A percentile compares a stretch with the other conserved stretches of the same genome.
These are phyloP conservation scores for Odonthalia washingtoniensis DNA, from an alignment of 31 red algal genomes.

Conservation along the genomic window DNA sequence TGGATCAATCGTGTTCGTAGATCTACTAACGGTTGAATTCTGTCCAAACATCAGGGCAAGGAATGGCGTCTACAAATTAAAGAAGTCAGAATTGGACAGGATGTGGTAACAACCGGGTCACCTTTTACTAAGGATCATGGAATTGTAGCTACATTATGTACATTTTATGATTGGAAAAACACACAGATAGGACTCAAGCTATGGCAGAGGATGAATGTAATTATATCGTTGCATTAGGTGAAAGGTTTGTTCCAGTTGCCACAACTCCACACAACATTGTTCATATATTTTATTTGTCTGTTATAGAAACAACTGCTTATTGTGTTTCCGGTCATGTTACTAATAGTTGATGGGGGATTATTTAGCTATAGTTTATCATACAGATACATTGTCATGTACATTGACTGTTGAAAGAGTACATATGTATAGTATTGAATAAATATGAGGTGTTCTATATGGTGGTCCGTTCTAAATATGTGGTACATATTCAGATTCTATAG, in stretches of 20 bases:
- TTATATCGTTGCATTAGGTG: conserved; percentile 70
- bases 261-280: conserved; percentile 65
- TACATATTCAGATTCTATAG: conserved; percentile 27
- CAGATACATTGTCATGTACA: conserved; percentile 16
- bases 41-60: too few species aligned
- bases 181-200: conserved; percentile 83
- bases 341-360: conserved; percentile 42
- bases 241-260: conserved; percentile 72
- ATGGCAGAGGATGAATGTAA: conserved; percentile 57
- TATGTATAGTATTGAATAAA: conserved; percentile 54
- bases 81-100: too few species aligned
- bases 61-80: too few species aligned
- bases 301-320: conserved; percentile 74
- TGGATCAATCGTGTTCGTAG: too few species aligned
- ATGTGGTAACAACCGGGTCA: conserved; percentile 63
- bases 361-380: conserved; percentile 75
- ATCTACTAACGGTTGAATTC: too few species aligned
- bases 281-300: conserved; percentile 77
- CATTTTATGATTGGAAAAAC: conserved; percentile 80
- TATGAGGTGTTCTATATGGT: conserved; percentile 22
- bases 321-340: conserved; percentile 63
- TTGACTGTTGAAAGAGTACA: conserved; percentile 60
- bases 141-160: conserved; percentile 67
- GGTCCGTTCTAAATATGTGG: conserved; percentile 49
- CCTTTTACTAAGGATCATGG: conserved; percentile 66